phyloP scores from a whole-genome alignment of 805 yeast genomes.

The Wickerhamiella azyma region DNA sequence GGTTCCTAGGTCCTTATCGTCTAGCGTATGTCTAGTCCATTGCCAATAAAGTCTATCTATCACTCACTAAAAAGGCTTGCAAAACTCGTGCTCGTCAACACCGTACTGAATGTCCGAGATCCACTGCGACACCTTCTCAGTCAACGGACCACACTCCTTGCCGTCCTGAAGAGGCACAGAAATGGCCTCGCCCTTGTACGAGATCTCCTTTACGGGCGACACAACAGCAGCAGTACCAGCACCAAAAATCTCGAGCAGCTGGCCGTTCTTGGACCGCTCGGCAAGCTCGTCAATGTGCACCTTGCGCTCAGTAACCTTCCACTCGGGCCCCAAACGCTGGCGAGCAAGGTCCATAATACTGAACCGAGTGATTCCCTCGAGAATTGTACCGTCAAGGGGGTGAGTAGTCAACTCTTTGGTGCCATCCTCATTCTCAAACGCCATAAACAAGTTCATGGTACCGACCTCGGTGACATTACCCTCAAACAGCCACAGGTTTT shows the following conservation, averaged over 20 bases:
- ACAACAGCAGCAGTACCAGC: slow-evolving; percentile 97
- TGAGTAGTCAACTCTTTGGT: slow-evolving; percentile 89
- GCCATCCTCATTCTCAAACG: slow-evolving; percentile 62
- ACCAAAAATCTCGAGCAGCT: slow-evolving; percentile 88
- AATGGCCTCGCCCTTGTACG: slow-evolving; percentile 61
- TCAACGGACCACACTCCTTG: slow-evolving; percentile 47
- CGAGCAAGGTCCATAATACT: slow-evolving; percentile 68
- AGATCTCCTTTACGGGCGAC: slow-evolving; percentile 80
- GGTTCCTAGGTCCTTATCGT: too few relatives aligned
- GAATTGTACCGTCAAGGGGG: slow-evolving; percentile 92
- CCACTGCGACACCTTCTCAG: slow-evolving; percentile 72
- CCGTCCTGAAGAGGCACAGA: slow-evolving; percentile 70
- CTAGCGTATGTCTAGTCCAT: too few relatives aligned
- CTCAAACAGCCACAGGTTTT: slow-evolving; percentile 91
- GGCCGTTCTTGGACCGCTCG: slow-evolving; percentile 64
- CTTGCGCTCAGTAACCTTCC: slow-evolving; percentile 76
- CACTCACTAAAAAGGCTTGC: slow-evolving; percentile 13
- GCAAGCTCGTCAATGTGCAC: slow-evolving; percentile 69
- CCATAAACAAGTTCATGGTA: slow-evolving; percentile 91
- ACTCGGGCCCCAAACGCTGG: slow-evolving; percentile 59
- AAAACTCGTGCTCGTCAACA: slow-evolving; percentile 42
- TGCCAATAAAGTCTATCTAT: too few relatives aligned
- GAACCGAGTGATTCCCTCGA: slow-evolving; percentile 94
- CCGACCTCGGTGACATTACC: slow-evolving; percentile 88
- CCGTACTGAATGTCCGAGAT: slow-evolving; percentile 87